Base-by-base conservation (phyloP, 2,329 filamentous ascomycete genomes). In the Cadophora luteo-olivacea region DNA sequence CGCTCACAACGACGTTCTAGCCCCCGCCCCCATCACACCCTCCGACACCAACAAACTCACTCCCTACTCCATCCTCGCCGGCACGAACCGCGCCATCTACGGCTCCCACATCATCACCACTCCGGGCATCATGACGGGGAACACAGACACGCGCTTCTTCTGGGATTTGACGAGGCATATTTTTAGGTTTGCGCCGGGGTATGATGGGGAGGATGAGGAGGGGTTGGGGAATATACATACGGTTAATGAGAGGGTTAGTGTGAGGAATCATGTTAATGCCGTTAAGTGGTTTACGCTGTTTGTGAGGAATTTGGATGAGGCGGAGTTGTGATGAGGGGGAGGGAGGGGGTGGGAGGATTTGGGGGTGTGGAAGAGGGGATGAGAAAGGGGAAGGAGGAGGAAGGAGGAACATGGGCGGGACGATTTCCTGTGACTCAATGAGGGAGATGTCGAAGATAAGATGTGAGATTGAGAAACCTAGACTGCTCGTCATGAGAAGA, bases 241-340 rank as follows among this genome's bases (percentile, higher is more conserved):
- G n/a, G 57, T 66, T 32, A 61, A 66, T 54, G 57, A 61, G 33
- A 54, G 33, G 57, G 57, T 66, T 29, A 41, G 32, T 32, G 48
- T 61, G 24, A 24, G 14, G 19, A 63, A 54, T 22, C 61, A 61
- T 61, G 33, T 61, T 60, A 36, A 68, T 49, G 36, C 58, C 29
- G 65, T 62, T 7, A 63, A 58, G 51, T 67, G 65, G 57, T 67
- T 67, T 45, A 52, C 41, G 33, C 19, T 61, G 33, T 67, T 67
- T 45, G 24, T 62, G 38, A 54, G 54, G 57, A 66, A 54, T 55
- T 22, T 52, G 36, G 49, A 66, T 49, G 64, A 54, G 54, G 54
- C 52, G 58, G 61, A 68, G 16, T 58, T 60, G 33, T 38, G 38
- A 49, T 22, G 45, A 14, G 45, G 45, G 6, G 19, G 6, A 9